phyloP scores from a whole-genome alignment of 2,329 filamentous ascomycete genomes.

The Trichoderma gracile region DNA sequence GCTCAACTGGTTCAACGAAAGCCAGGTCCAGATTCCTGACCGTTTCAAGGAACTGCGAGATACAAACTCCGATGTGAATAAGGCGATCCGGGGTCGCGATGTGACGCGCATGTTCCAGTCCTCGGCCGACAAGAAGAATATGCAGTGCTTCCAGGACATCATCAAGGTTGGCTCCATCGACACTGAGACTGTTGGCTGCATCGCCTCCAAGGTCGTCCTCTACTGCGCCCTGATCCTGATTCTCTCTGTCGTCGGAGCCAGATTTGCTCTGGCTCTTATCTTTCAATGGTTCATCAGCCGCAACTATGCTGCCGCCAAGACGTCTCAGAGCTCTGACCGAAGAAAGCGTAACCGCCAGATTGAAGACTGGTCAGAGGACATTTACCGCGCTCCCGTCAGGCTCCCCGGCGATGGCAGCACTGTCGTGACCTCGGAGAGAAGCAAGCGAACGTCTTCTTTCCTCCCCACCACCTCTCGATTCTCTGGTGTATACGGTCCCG shows the following conservation, averaged over 20 bases:
- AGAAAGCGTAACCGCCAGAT: constrained; percentile 90
- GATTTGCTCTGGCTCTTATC: constrained; percentile 83
- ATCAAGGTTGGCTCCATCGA: constrained; percentile 96
- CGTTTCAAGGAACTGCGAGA: constrained; percentile 79
- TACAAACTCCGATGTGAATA: constrained; percentile 59
- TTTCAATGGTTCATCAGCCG: constrained; percentile 97
- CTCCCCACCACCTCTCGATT: constrained; percentile 93
- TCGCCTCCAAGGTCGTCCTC: constrained; percentile 93
- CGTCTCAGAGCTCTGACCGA: constrained; percentile 76
- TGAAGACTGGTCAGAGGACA: constrained; percentile 97
- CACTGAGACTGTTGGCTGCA: constrained; percentile 94
- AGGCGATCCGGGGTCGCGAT: constrained; percentile 75
- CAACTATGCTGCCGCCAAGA: constrained; percentile 81
- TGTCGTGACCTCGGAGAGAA: constrained; percentile 66
- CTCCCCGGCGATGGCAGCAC: constrained; percentile 73
- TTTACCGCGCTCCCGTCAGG: constrained; percentile 86
- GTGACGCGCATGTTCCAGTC: constrained; percentile 86
- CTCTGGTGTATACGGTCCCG: constrained; percentile 82
- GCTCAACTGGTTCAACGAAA: constrained; percentile 83
- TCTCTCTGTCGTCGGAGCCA: constrained; percentile 78
- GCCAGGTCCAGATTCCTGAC: constrained; percentile 72
- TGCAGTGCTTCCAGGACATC: constrained; percentile 86
- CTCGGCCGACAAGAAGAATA: constrained; percentile 74
- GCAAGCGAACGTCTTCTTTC: constrained; percentile 81
- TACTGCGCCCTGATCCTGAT: constrained; percentile 94